These are phyloP conservation scores for Meyerozyma smithsonii DNA, from an alignment of 1,139 yeast species.

Conservation along the genomic window DNA sequence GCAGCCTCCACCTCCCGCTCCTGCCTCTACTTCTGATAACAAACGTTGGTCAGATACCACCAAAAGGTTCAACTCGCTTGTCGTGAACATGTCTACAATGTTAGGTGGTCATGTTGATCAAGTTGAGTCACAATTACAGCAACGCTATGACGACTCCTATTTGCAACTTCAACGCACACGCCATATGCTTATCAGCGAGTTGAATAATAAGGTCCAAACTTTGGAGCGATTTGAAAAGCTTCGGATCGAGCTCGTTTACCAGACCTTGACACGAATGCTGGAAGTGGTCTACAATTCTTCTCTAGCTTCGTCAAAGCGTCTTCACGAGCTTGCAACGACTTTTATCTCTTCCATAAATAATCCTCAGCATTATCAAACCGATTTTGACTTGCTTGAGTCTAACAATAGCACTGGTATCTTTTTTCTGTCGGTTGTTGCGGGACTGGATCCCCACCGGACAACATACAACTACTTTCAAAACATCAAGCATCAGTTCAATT, in stretches of 20 bases:
- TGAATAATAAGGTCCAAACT: constrained; percentile 18
- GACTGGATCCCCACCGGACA: constrained; percentile 1
- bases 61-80: constrained; percentile 16
- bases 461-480: constrained; percentile 35
- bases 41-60: constrained; percentile 9
- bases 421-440: constrained; percentile 23
- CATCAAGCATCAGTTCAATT: constrained; percentile 34
- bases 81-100: not conserved
- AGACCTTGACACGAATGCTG: constrained; percentile 33
- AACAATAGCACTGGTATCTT: constrained; percentile 37
- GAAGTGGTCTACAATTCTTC: constrained; percentile 29
- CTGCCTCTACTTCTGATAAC: constrained; percentile 1
- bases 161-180: constrained; percentile 29
- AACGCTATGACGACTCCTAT: constrained; percentile 29
- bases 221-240: constrained; percentile 35
- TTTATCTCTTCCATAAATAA: constrained; percentile 23
- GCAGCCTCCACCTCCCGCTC: not conserved
- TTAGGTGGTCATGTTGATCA: not conserved
- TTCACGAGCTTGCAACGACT: constrained; percentile 24
- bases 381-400: constrained; percentile 21
- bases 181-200: constrained; percentile 27
- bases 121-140: constrained; percentile 19
- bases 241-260: constrained; percentile 32
- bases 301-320: constrained; percentile 22
- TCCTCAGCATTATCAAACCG: constrained; percentile 25